Conservation (phyloP, 1,139 yeast genomes). For the Geotrichum klebahnii region DNA sequence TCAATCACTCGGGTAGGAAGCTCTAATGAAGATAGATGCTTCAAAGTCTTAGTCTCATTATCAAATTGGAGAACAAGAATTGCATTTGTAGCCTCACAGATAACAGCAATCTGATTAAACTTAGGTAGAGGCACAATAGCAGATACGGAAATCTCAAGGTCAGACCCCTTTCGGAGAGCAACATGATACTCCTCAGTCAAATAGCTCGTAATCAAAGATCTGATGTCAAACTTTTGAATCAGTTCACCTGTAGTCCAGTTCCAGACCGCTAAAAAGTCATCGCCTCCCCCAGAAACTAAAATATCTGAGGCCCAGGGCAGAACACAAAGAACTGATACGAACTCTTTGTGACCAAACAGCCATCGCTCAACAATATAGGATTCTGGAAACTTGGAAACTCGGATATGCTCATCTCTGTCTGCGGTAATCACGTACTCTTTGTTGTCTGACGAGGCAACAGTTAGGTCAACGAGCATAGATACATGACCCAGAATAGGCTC, state of each 20-base stretch:
- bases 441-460: conserved; percentile 44
- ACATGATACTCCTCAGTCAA: conserved; percentile 27
- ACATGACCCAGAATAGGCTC: conserved; percentile 89
- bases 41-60: conserved; percentile 24
- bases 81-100: conserved; percentile 25
- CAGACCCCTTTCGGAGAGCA: conserved; percentile 20
- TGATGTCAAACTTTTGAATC: conserved; percentile 49
- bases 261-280: conserved; percentile 72
- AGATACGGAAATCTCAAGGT: conserved; percentile 64
- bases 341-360: conserved; percentile 84
- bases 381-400: conserved; percentile 79
- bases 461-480: conserved; percentile 82
- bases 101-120: conserved; percentile 27
- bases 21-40: conserved; percentile 29
- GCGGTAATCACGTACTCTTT: conserved; percentile 66
- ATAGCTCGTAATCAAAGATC: conserved; percentile 33
- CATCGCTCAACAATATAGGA: conserved; percentile 73
- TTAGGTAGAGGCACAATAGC: conserved; percentile 52
- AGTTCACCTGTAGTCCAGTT: conserved; percentile 57
- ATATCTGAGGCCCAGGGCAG: conserved; percentile 49
- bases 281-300: conserved; percentile 88
- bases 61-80: conserved; percentile 7
- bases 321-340: conserved; percentile 59
- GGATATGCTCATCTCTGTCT: conserved; percentile 94
- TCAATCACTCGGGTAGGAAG: conserved; percentile 38